Evolutionary conservation across 2,329 filamentous ascomycete species (phyloP), one percentile per base, ranked within the genome.

Genomic region (Fusarium sp.): DNA sequence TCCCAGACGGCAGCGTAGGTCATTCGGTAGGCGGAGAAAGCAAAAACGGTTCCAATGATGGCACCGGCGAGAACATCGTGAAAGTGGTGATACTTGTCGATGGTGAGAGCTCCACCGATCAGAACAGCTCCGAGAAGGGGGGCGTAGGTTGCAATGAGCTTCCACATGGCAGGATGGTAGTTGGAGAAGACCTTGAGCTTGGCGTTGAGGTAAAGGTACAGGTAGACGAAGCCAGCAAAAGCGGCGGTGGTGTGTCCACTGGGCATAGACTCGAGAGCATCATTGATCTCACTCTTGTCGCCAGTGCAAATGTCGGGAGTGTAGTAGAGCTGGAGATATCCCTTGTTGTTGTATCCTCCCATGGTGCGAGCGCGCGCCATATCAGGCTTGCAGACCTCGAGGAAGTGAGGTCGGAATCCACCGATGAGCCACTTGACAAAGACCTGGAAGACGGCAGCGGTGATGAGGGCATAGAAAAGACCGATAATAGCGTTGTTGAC

Each of bases 391-490:
- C 91, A 93, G 54, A 92, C 90, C 23, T 83, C 84, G 21, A 93
- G 84, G 80, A 93, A 93, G 77, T 92, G 89, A 2, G 91, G 91
- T n/a, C 90, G 85, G 21, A 91, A 81, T 16, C 91, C 91, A 16
- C 91, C 91, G 66, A 93, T 92, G 41, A 93, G 85, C 85, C 87
- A 91, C 79, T 93, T 93, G 76, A 93, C 73, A 74, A 93, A 90
- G 69, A 93, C 91, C 74, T 93, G 91, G 81, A 93, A 92, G 49
- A 93, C 87, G n/a, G 90, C 89, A 6, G 89, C 89, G 8, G 85
- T 83, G 79, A 93, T 91, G 66, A 93, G 84, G 1, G 87, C 84
- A 82, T 93, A 93, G 1, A 93, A 79, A 0, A 93, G 85, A 16
- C 91, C 91, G 47, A 92, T 84, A 48, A 89, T 81, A 43, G 86